phyloP scores from a whole-genome alignment of 2,329 filamentous ascomycete genomes.

The Fonsecaea pugnacius region DNA sequence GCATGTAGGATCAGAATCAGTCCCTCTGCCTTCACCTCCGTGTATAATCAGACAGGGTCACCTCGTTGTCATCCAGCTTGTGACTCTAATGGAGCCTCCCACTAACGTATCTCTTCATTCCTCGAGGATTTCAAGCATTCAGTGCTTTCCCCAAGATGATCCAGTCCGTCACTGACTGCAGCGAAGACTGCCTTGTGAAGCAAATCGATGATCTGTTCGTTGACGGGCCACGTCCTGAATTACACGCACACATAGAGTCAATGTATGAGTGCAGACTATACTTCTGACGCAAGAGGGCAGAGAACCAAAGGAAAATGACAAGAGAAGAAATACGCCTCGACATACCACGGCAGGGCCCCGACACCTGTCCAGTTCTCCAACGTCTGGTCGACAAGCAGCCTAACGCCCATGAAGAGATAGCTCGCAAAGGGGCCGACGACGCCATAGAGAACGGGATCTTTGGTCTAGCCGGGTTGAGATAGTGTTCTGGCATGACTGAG shows the following conservation, averaged over 20 bases:
- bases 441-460: conserved; percentile 37
- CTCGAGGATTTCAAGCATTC: neutral
- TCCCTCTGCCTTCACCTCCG: too few species aligned
- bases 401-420: conserved; percentile 40
- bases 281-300: too few species aligned
- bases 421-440: conserved; percentile 41
- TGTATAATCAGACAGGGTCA: too few species aligned
- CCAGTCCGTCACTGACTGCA: conserved; percentile 35
- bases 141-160: conserved; percentile 19
- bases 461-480: conserved; percentile 26
- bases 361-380: conserved; percentile 41
- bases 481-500: conserved; percentile 17
- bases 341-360: conserved; percentile 41
- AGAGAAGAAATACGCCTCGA: too few species aligned
- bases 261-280: too few species aligned
- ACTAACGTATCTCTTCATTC: neutral
- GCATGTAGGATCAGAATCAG: too few species aligned
- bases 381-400: conserved; percentile 41
- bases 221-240: conserved; percentile 41
- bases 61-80: too few species aligned
- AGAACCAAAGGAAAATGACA: too few species aligned
- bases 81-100: too few species aligned
- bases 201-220: conserved; percentile 42
- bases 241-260: neutral
- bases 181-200: conserved; percentile 41